phyloP scores from a whole-genome alignment of 305 asterid species.

The Solanum hybrid region DNA sequence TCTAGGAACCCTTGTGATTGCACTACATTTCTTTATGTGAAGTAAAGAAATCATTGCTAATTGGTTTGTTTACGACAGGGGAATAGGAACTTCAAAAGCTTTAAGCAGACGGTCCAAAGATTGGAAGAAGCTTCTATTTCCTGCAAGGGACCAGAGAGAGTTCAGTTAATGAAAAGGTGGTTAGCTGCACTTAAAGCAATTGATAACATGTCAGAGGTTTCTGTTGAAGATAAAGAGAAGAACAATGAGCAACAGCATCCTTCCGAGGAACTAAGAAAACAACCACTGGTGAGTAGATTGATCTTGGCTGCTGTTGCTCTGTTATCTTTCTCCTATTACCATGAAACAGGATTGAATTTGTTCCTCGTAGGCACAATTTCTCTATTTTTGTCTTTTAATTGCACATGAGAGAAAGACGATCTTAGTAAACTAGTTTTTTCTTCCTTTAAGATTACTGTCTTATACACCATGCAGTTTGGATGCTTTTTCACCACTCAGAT shows the following conservation, averaged over 20 bases:
- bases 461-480: neutral
- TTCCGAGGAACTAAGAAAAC: constrained; percentile 56
- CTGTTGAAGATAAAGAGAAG: constrained; percentile 48
- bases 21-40: neutral
- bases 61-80: constrained; percentile 36
- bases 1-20: neutral
- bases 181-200: constrained; percentile 56
- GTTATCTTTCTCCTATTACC: neutral
- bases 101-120: constrained; percentile 87
- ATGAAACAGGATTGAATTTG: neutral
- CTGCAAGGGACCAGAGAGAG: constrained; percentile 84
- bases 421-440: neutral
- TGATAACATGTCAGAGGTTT: constrained; percentile 30
- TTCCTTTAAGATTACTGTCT: neutral
- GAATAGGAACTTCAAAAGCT: constrained; percentile 57
- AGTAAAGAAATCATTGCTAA: neutral
- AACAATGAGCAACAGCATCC: constrained; percentile 36
- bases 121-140: constrained; percentile 93
- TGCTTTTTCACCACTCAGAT: neutral
- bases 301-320: neutral
- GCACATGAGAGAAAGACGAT: neutral
- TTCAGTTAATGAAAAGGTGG: constrained; percentile 84
- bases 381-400: neutral
- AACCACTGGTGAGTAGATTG: constrained; percentile 54
- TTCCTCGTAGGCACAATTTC: neutral